Evolutionary conservation across 2,329 filamentous ascomycete genomes (phyloP), one percentile per base, ranked within the genome.

Genomic region (Setomelanomma holmii): DNA sequence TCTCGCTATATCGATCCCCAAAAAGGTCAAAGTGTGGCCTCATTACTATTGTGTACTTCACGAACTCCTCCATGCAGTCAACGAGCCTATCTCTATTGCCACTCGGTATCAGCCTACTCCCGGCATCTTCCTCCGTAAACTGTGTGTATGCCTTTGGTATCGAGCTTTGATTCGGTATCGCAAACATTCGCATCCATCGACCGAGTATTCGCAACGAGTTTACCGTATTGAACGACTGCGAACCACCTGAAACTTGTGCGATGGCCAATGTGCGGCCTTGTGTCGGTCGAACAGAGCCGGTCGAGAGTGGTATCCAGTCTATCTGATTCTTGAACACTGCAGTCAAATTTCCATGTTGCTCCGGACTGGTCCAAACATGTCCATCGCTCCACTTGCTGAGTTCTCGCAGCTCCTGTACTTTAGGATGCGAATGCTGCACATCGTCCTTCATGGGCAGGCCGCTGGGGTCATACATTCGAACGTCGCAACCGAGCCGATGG

Each of bases 311-410:
- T 34, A 89, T 86, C 87, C 86, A 89, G 68, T 89, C 86, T 41
- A 89, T 88, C 58, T 89, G 86, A 58, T 87, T 86, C 58, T 89
- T 89, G 78, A 89, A 89, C 0, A 88, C 82, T 4, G 80, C 84
- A 0, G 86, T 88, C 78, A 88, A 60, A 57, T 85, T 87, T 0
- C 86, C 86, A 56, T 89, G 86, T 71, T 89, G 86, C 64, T 89
- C 86, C 0, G 86, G 86, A 7, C 81, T 84, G 8, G 86, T 75
- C 86, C 86, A 89, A 14, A 89, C 61, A 61, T 89, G 86, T 0
- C 85, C 86, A 61, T 89, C 85, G 47, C 83, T 86, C 86, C 86
- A 89, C 10, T 69, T 74, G 56, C 82, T 86, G 1, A 89, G 76
- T 6, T 81, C 77, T 3, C 86, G 79, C 5, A 89, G 76, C 63